Evolutionary conservation across 768 basidiomycete genomes (phyloP), one percentile per base, ranked within the genome.

Genomic region (Cystobasidium onofrii): DNA sequence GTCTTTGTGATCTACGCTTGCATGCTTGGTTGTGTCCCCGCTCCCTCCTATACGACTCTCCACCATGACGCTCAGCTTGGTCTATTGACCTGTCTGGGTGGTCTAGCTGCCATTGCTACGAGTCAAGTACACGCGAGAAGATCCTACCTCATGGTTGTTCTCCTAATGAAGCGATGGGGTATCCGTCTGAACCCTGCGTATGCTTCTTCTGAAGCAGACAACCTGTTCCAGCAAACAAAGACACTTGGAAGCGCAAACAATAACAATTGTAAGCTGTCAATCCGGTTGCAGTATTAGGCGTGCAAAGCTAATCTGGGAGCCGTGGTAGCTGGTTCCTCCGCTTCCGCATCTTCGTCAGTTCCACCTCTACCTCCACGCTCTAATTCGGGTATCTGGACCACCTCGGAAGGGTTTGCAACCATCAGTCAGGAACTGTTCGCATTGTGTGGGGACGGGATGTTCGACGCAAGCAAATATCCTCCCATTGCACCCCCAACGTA

Each of bases 1-100:
- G 63, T 39, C 27, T 64, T 64, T 39, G 63, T 64, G 7, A 46
- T 64, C 34, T 64, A 64, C 34, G 63, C 63, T 27, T 64, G 63
- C 63, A 64, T 64, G 63, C 39, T 64, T 15, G 63, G 63, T 34
- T 41, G 34, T n/a, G 41, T 43, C 12, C 43, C 63, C 15, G 17
- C 31, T 64, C 27, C 34, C 3, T 10, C 39, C 4, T 64, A 27
- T 17, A 20, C 7, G 4, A 10, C 3, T 12, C 25, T 64, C 3
- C 43, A 64, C 23, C 34, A 43, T 15, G 63, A 64, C 12, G 63
- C 63, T 46, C 63, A 46, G 15, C 25, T 10, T 10, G 63, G 63
- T 23, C 63, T 64, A 1, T 34, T 64, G 13, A 64, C 63, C n/a
- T 64, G 31, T 34, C 23, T 64, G 27, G 63, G 36, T 39, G 63